phyloP scores from a whole-genome alignment of 345 rosid genomes.

The Populus ilicifolia region DNA sequence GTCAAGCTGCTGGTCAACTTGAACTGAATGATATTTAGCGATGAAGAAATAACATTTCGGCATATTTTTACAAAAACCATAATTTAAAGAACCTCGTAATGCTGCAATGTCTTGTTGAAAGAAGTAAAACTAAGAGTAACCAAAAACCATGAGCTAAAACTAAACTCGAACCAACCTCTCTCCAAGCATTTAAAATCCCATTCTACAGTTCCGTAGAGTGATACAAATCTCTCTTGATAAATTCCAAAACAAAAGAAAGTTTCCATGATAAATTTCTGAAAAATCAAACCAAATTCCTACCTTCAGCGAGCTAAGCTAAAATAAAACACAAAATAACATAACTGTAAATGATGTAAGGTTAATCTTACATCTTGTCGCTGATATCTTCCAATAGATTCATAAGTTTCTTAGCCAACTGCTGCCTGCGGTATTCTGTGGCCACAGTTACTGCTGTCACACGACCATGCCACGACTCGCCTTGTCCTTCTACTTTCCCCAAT shows the following conservation, averaged over 20 bases:
- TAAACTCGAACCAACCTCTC: not conserved
- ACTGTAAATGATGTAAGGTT: not conserved
- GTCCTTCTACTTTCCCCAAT: constrained; percentile 97
- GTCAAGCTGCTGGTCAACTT: not conserved
- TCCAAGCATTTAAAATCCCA: not conserved
- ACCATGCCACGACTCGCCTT: constrained; percentile 98
- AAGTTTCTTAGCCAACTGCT: constrained; percentile 80
- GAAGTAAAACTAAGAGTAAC: not conserved
- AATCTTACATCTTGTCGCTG: constrained; percentile 82
- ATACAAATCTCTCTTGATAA: too few relatives aligned
- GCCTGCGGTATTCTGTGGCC: constrained; percentile 81
- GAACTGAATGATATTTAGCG: not conserved
- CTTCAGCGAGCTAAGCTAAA: not conserved
- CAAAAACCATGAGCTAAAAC: not conserved
- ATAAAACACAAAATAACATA: not conserved
- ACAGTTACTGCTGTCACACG: constrained; percentile 96
- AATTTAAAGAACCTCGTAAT: not conserved
- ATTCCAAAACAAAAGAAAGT: not conserved
- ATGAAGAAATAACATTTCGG: not conserved
- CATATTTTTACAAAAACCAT: not conserved
- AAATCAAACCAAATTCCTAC: not conserved
- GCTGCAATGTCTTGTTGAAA: not conserved
- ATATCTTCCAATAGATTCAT: constrained; percentile 84
- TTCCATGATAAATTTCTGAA: not conserved
- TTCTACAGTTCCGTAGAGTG: not conserved